phyloP scores from a whole-genome alignment of 108 stramenopile genomes.

The Cylindrotheca closterium region DNA sequence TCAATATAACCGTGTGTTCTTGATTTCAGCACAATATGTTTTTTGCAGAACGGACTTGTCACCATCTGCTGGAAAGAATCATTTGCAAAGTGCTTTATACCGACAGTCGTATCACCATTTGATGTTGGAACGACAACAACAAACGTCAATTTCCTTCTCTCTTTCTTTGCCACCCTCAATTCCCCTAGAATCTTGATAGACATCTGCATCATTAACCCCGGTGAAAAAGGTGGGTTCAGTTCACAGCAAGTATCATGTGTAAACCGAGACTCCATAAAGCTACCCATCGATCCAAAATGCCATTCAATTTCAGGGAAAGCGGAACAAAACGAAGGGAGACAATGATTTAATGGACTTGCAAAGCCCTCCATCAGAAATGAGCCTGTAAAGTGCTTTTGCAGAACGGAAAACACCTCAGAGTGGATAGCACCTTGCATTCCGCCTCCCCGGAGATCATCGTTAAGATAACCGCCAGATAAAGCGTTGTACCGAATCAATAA shows the following conservation, averaged over 20 bases:
- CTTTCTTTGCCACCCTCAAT: constrained; percentile 28
- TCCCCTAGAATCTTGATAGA: constrained; percentile 35
- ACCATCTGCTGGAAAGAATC: constrained; percentile 16
- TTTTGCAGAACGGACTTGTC: constrained; percentile 5
- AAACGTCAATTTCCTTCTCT: constrained; percentile 37
- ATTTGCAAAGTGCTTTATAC: constrained; percentile 1
- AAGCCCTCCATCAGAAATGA: constrained; percentile 55
- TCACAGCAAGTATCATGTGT: constrained; percentile 43
- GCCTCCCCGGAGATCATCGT: constrained; percentile 65
- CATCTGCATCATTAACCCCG: constrained; percentile 68
- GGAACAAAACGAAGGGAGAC: constrained; percentile 41
- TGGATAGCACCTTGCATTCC: constrained; percentile 86
- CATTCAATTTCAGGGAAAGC: constrained; percentile 77
- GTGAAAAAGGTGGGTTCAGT: constrained; percentile 78
- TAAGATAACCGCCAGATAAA: constrained; percentile 64
- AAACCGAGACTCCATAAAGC: constrained; percentile 45
- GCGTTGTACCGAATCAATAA: constrained; percentile 69
- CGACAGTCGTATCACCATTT: not conserved
- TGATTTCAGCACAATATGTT: constrained; percentile 50
- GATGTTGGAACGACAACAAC: constrained; percentile 65
- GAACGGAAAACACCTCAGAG: constrained; percentile 51
- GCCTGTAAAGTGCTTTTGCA: constrained; percentile 34
- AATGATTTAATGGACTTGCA: constrained; percentile 71
- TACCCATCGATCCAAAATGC: constrained; percentile 73
- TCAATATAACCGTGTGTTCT: constrained; percentile 74